A percentile compares a stretch with the other conserved stretches of the same genome.
Conservation (phyloP, 257 asterid species). For the Ballota nigra region DNA sequence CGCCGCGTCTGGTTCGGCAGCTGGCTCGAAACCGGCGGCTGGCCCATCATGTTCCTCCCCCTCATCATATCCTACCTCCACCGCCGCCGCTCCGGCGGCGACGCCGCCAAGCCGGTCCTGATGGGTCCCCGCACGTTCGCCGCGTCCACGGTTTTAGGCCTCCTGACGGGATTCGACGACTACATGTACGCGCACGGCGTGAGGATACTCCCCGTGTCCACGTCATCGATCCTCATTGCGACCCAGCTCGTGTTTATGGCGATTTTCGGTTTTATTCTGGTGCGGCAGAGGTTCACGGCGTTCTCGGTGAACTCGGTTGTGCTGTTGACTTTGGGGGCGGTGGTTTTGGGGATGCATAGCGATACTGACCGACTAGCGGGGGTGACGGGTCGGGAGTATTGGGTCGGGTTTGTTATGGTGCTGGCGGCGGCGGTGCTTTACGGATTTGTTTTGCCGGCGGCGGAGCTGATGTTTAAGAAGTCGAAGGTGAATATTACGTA, state of each 20-base stretch:
- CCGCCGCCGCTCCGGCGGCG: conserved; percentile 18
- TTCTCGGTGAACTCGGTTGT: conserved; percentile 23
- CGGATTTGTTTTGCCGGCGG: conserved; percentile 40
- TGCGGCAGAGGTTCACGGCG: conserved; percentile 14
- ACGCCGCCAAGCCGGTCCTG: not conserved
- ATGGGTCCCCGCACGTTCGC: conserved; percentile 27
- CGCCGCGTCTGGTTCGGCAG: conserved; percentile 6
- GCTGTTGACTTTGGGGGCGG: conserved; percentile 31
- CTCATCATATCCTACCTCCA: conserved; percentile 26
- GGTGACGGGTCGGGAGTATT: conserved; percentile 14
- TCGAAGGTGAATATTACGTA: conserved; percentile 24
- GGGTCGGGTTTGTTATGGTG: conserved; percentile 32
- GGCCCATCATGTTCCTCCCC: conserved; percentile 37
- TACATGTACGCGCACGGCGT: conserved; percentile 23
- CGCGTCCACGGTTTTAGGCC: conserved; percentile 31
- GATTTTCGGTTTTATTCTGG: conserved; percentile 9
- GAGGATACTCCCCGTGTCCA: conserved; percentile 8
- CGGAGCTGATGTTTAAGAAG: conserved; percentile 34
- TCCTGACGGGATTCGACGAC: conserved; percentile 41
- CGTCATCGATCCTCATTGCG: conserved; percentile 15
- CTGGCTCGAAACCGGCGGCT: conserved; percentile 37
- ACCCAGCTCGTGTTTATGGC: conserved; percentile 23
- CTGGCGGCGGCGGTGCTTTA: conserved; percentile 44
- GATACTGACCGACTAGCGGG: conserved; percentile 26
- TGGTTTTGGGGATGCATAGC: conserved; percentile 30